phyloP scores from a whole-genome alignment of 2,329 filamentous ascomycete genomes.

The Diplodia intermedia region DNA sequence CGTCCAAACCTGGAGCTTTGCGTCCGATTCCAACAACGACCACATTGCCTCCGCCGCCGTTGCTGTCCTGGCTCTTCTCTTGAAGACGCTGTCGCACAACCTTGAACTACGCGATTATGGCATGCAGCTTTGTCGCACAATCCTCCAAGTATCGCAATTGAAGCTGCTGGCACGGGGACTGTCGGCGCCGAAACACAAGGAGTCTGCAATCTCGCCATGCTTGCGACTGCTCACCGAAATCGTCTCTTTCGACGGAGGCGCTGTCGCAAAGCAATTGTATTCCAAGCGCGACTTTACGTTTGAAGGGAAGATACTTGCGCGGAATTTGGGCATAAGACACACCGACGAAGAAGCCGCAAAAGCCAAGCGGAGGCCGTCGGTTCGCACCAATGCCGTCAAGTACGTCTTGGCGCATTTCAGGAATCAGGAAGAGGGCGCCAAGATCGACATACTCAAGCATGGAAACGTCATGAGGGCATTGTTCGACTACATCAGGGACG shows the following conservation, averaged over 20 bases:
- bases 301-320: conserved; percentile 71
- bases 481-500: conserved; percentile 77
- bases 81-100: conserved; percentile 77
- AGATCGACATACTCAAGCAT: conserved; percentile 82
- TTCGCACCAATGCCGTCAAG: conserved; percentile 81
- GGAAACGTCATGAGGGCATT: conserved; percentile 71
- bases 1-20: conserved; percentile 88
- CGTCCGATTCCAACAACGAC: conserved; percentile 79
- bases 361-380: conserved; percentile 73
- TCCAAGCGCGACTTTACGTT: conserved; percentile 79
- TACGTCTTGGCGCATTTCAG: conserved; percentile 82
- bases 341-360: conserved; percentile 62
- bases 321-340: conserved; percentile 77
- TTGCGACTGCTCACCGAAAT: conserved; percentile 85
- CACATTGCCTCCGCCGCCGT: conserved; percentile 79
- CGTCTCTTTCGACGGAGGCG: conserved; percentile 84
- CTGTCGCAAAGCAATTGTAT: conserved; percentile 78
- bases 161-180: conserved; percentile 81
- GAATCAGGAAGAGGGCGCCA: conserved; percentile 77
- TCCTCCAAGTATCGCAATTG: conserved; percentile 81
- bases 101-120: conserved; percentile 79
- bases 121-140: conserved; percentile 77
- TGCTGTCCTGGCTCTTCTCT: conserved; percentile 79
- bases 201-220: conserved; percentile 86
- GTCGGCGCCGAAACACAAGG: conserved; percentile 80